Base-by-base conservation (phyloP, 2,329 filamentous ascomycete genomes). In the Hyphodiscus sp. region DNA sequence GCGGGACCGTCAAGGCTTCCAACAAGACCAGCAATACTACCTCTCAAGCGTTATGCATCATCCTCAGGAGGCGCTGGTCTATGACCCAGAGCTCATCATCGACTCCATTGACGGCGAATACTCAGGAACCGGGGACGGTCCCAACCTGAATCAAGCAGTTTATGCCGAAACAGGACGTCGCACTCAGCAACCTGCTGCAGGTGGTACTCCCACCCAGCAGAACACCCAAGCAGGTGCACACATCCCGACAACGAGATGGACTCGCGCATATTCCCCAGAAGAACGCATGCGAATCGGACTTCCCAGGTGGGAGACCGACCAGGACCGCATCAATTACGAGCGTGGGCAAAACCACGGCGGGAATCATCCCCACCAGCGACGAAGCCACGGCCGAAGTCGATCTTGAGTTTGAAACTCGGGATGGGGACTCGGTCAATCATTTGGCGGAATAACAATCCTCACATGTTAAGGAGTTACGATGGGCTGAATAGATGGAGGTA, bases 231-330 rank as follows among this genome's bases (percentile, higher is more conserved):
- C 33, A 10, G 11, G 5, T n/a, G 33, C 33, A 38, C 33, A n/a
- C 4, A 38, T 20, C 16, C 45, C 45, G n/a, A 18, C 45, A 15
- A 29, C 45, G 3, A 47, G 47, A 11, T 58, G 47, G 50, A 47
- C 33, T 18, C n/a, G 16, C 13, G 47, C 49, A 15, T 45, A 50
- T 5, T 45, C 47, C 1, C 45, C 55, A n/a, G 50, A 58, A 20
- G 55, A 58, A 42, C 45, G 52, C 10, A 16, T 58, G 8, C 44
- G 50, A 9, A 15, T 58, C 11, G 55, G 55, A 7, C 49, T 58
- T 2, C 50, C 47, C 41, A 45, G 55, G 49, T 51, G 47, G 30
- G 50, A 41, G 16, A 55, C 6, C 26, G 44, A 26, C 9, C 45
- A 57, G 47, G 18, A 50, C 20, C 41, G 43, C 29, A 44, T 47